These are phyloP conservation scores for Thelonectria discophora DNA, from an alignment of 2,329 filamentous ascomycete genomes.

Conservation along the genomic window DNA sequence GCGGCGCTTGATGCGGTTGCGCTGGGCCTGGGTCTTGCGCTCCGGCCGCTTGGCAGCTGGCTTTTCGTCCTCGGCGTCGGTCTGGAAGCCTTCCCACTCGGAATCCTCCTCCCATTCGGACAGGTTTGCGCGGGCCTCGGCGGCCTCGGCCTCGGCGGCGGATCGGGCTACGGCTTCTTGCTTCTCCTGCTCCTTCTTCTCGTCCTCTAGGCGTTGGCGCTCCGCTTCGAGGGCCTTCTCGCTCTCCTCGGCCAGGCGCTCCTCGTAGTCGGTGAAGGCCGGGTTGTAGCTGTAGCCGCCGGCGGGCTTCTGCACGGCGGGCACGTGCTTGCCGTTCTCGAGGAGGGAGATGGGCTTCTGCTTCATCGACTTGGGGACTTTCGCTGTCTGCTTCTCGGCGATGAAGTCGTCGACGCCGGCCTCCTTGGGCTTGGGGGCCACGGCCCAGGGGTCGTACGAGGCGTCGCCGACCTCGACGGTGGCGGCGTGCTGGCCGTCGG, in stretches of 20 bases:
- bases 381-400: constrained; percentile 70
- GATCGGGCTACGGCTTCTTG: constrained; percentile 74
- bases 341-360: constrained; percentile 82
- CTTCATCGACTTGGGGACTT: constrained; percentile 78
- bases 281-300: constrained; percentile 95
- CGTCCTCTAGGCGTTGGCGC: constrained; percentile 73
- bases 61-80: constrained; percentile 75
- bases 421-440: constrained; percentile 52
- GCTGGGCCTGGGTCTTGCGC: constrained; percentile 85
- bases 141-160: constrained; percentile 78
- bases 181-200: constrained; percentile 72
- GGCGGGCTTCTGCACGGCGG: constrained; percentile 79
- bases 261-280: constrained; percentile 83
- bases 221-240: constrained; percentile 83
- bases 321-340: constrained; percentile 81
- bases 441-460: constrained; percentile 82
- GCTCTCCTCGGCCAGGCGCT: constrained; percentile 77
- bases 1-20: constrained; percentile 87
- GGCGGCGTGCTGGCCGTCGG: constrained; percentile 72
- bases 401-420: constrained; percentile 64
- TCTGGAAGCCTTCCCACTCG: constrained; percentile 90
- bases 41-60: constrained; percentile 73
- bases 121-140: constrained; percentile 70
- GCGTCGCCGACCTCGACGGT: constrained; percentile 67
- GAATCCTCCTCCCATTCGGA: constrained; percentile 86